These are phyloP conservation scores for Candida gigantensis DNA, from an alignment of 1,139 yeast genomes.

Conservation along the genomic window DNA sequence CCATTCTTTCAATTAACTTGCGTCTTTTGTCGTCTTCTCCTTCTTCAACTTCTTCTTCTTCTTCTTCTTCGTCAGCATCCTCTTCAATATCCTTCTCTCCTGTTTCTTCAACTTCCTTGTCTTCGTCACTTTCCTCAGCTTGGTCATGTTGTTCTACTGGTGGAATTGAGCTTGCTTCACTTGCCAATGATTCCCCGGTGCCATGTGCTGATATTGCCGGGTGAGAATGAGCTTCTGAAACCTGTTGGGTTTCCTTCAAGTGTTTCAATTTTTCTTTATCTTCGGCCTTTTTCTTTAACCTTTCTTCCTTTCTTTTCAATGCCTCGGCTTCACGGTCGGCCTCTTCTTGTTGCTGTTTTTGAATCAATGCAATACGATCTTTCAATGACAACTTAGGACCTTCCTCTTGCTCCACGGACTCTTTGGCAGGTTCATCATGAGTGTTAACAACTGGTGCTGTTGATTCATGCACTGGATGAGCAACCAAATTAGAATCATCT, in stretches of 20 bases:
- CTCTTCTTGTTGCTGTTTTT: slow-evolving; percentile 79
- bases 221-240: slow-evolving; percentile 14
- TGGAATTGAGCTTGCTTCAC: slow-evolving; percentile 1
- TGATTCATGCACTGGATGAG: slow-evolving; percentile 30
- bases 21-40: slow-evolving; percentile 80
- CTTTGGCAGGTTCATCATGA: slow-evolving; percentile 17
- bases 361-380: slow-evolving; percentile 83
- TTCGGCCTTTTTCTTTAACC: slow-evolving; percentile 42
- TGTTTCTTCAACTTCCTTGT: slow-evolving; percentile 2
- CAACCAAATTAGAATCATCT: slow-evolving; percentile 37
- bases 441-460: slow-evolving; percentile 24
- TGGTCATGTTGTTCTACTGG: slow-evolving; percentile 7
- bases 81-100: slow-evolving; percentile 13
- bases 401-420: slow-evolving; percentile 43
- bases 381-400: slow-evolving; percentile 79
- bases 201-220: slow-evolving; percentile 4
- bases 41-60: slow-evolving; percentile 43
- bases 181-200: slow-evolving; percentile 5
- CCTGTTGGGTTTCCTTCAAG: slow-evolving; percentile 13
- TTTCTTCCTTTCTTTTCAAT: slow-evolving; percentile 56
- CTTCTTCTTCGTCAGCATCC: slow-evolving; percentile 16
- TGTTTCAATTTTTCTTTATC: slow-evolving; percentile 16
- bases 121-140: slow-evolving; percentile 17
- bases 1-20: slow-evolving; percentile 90
- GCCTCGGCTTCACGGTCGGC: slow-evolving; percentile 73